Percentiles rank a stretch among this genome's conserved stretches.
Evolutionary conservation across 163 green algal species (phyloP).

Genomic region (Chloromonas sp.): DNA sequence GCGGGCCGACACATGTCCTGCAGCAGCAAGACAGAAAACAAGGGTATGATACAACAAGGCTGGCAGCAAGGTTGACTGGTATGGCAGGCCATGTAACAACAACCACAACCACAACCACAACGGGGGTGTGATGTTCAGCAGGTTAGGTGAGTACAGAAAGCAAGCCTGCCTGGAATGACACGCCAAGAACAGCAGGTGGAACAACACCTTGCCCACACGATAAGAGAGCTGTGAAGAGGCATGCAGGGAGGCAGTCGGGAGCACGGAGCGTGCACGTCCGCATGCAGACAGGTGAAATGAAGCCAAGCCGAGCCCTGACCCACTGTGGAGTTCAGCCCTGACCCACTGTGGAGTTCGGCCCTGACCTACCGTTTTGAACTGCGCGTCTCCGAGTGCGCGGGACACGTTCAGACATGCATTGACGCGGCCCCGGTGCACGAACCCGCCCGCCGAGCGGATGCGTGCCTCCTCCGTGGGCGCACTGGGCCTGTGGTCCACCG

Average conservation of each 20-base stretch:
- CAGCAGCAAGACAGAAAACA: background rate
- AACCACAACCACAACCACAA: background rate
- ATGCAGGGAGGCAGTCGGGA: background rate
- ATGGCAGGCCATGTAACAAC: background rate
- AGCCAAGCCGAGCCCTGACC: too few species aligned
- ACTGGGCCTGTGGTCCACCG: constrained; percentile 6
- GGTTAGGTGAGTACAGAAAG: background rate
- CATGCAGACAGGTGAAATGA: too few species aligned
- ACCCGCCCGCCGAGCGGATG: constrained; percentile 10
- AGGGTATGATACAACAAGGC: background rate
- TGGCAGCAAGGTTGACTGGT: background rate
- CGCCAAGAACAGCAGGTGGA: background rate
- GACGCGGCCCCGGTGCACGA: constrained; percentile 46
- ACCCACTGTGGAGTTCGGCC: background rate
- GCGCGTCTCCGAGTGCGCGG: constrained; percentile 79
- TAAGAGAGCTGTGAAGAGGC: background rate
- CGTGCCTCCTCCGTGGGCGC: constrained; percentile 11
- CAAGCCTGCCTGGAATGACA: background rate
- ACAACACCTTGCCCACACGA: background rate
- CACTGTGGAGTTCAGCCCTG: background rate
- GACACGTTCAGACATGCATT: constrained; percentile 91
- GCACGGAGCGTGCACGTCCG: background rate
- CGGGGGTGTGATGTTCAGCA: too few species aligned
- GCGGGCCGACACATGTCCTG: constrained; percentile 57
- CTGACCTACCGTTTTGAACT: constrained; percentile 56